Base-by-base conservation (phyloP, 352 stramenopile species). In the Thraustochytrium striatum region DNA sequence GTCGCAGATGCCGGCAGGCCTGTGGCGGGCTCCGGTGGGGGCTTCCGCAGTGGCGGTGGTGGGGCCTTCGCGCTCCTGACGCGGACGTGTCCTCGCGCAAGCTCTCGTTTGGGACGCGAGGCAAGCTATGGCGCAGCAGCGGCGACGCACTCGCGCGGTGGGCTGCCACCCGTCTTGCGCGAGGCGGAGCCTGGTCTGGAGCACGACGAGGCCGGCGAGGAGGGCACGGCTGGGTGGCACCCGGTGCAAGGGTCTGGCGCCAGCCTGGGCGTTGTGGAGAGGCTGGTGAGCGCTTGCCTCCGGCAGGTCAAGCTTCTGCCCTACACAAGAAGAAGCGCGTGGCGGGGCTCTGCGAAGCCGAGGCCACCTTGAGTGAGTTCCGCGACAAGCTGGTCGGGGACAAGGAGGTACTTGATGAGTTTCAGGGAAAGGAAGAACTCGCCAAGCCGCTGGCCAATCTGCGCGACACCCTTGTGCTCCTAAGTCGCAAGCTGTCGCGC, bases 251-350 rank as follows among this genome's bases (percentile, higher is more conserved):
- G 25, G 47, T 16, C 25, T 16, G 47, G 47, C 47, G 16, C 16
- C 47, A 55, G 16, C 25, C 16, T 55, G 47, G 16, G 16, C 47
- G 25, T 25, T 25, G 25, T 55, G 16, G 47, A 55, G 47, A 16
- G 47, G 47, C 47, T 55, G 16, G 16, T 16, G 16, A 25, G 25
- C 47, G 47, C 47, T 21, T 55, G 47, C 47, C 16, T 55, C 25
- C 47, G 47, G 47, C 47, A 55, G 47, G 47, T 55, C 16, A 55
- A 55, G 25, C n/a, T n/a, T n/a, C n/a, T n/a, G n/a, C 65, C 11
- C 68, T 62, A 47, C 19, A 9, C 11, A 75, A 75, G 36, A 72
- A 61, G 7, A 75, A 70, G 39, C 44, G 61, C 5, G 52, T 75
- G 33, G 44, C 30, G 16, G 65, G 65, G 16, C 16, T 75, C 0